Evolutionary conservation across 345 rosid genomes (phyloP), one percentile per base, ranked within the genome.

Genomic region (Laguncularia racemosa): DNA sequence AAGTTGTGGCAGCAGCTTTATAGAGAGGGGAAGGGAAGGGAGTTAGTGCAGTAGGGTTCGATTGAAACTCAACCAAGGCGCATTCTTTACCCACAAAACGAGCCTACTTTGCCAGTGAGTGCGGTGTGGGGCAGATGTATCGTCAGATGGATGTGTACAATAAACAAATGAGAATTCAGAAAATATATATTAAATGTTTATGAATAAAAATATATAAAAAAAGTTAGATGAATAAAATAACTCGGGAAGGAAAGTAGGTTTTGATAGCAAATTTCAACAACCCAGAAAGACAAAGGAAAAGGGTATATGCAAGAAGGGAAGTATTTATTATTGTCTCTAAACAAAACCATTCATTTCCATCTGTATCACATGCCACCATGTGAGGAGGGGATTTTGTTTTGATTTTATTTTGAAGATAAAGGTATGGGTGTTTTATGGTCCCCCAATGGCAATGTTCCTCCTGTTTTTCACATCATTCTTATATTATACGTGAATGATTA

Each of bases 1-100:
- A 49, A 50, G 44, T 20, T 40, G 13, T 51, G 9, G 26, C 26
- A 71, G 55, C 81, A 79, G 84, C 85, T 82, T 84, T 82, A 76
- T 69, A 70, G 77, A 64, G 69, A 64, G 62, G 55, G 59, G 17
- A 44, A 43, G 53, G 52, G 57, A 16, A 28, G 50, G 20, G 50
- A 53, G 65, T 44, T 50, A 55, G 77, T 63, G 54, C 79, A 84
- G 77, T 67, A 33, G 40, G 40, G 40, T 4, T 33, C 9, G 40
- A 33, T 33, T 33, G 1, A 7, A 33, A 7, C 40, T 75, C 53
- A 50, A 1, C 20, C 20, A 65, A 65, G 20, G 13, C 53, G 10
- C 53, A 15, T 15, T 17, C 44, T 50, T 70, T 58, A 50, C 69
- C 55, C 64, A 10, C 61, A 56, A 64, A 44, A 47, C 63, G 33